Evolutionary conservation across 805 yeast species (phyloP).

Genomic region (Lachancea thermotolerans): DNA sequence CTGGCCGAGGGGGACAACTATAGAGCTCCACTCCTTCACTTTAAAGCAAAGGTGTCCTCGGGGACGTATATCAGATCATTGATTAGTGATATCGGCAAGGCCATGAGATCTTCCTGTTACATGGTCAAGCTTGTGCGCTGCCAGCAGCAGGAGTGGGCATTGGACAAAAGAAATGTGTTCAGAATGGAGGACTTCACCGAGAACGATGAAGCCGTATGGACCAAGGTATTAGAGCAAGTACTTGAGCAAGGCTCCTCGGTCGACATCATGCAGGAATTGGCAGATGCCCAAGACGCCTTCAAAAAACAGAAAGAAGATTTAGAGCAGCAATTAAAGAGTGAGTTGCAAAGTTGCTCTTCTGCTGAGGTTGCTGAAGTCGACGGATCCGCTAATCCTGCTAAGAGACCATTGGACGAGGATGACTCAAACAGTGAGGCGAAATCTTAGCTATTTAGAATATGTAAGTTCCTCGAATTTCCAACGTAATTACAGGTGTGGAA

Average conservation of each 20-base stretch:
- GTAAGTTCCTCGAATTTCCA: conserved; percentile 25
- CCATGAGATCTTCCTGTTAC: conserved; percentile 73
- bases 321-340: conserved; percentile 3
- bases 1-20: conserved; percentile 33
- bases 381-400: neutral
- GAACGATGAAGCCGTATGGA: conserved; percentile 62
- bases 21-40: conserved; percentile 63
- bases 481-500: conserved; percentile 38
- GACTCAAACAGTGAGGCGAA: neutral
- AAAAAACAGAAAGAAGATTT: conserved; percentile 7
- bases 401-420: conserved; percentile 5
- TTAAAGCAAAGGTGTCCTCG: conserved; percentile 76
- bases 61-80: conserved; percentile 93
- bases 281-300: conserved; percentile 24
- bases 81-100: conserved; percentile 81
- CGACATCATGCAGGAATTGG: conserved; percentile 37
- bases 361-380: neutral
- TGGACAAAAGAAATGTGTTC: conserved; percentile 62
- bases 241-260: conserved; percentile 40
- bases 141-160: conserved; percentile 79
- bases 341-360: neutral
- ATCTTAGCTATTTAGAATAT: neutral
- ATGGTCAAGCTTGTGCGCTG: conserved; percentile 77
- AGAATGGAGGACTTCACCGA: conserved; percentile 58
- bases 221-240: conserved; percentile 50